Evolutionary conservation across 2,329 filamentous ascomycete species (phyloP).

Genomic region (Allantophomopsis lycopodina): DNA sequence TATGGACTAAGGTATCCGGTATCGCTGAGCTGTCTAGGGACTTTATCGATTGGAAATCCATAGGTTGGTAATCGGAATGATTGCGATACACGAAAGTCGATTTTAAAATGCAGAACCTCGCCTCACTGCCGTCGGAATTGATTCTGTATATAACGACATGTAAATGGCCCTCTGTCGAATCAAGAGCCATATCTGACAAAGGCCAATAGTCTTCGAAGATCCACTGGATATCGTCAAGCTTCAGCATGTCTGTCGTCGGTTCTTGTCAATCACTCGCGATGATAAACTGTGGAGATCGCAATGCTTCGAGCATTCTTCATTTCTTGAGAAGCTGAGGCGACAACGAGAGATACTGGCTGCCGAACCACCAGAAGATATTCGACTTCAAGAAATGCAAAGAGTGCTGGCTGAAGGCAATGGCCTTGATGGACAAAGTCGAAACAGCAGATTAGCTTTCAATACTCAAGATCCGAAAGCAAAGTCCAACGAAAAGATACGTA

Average conservation of each 20-base stretch:
- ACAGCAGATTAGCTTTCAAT: slow-evolving; percentile 2
- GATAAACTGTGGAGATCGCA: slow-evolving; percentile 62
- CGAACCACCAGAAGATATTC: slow-evolving; percentile 22
- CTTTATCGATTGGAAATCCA: too few relatives aligned
- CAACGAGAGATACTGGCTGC: slow-evolving; percentile 28
- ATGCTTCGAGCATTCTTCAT: slow-evolving; percentile 59
- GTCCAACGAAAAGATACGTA: slow-evolving; percentile 31
- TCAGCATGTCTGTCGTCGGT: slow-evolving; percentile 53
- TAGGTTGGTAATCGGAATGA: too few relatives aligned
- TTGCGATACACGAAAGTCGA: too few relatives aligned
- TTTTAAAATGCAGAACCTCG: too few relatives aligned
- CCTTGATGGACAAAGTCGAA: neutral
- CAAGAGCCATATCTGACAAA: too few relatives aligned
- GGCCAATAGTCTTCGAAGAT: slow-evolving; percentile 37
- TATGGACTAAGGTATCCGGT: too few relatives aligned
- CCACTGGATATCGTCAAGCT: slow-evolving; percentile 50
- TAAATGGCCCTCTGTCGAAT: too few relatives aligned
- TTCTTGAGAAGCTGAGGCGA: slow-evolving; percentile 46
- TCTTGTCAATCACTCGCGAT: slow-evolving; percentile 58
- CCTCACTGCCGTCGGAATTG: too few relatives aligned
- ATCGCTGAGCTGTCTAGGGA: too few relatives aligned
- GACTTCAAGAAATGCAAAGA: slow-evolving; percentile 18
- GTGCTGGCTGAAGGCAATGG: slow-evolving; percentile 15
- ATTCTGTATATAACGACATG: too few relatives aligned
- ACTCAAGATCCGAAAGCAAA: slow-evolving; percentile 9